Evolutionary conservation across 768 basidiomycete genomes (phyloP).

Genomic region (Leucocoprinus sp.): DNA sequence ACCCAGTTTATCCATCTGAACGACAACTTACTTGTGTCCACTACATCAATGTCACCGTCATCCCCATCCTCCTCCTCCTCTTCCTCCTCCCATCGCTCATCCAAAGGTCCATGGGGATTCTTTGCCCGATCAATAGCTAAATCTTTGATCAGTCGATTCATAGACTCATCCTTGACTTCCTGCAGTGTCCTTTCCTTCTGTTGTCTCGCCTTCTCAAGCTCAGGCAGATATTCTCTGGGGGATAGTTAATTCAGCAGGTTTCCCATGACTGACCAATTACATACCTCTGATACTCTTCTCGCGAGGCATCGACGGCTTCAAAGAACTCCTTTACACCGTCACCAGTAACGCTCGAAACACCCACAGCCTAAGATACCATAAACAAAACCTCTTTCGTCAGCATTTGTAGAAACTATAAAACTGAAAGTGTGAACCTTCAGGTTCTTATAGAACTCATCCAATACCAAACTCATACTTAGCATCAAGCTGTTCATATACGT

Average conservation of each 20-base stretch:
- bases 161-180: slow-evolving; percentile 64
- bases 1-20: neutral
- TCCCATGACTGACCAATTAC: slow-evolving; percentile 16
- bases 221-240: slow-evolving; percentile 83
- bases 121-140: slow-evolving; percentile 62
- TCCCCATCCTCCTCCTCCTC: slow-evolving; percentile 50
- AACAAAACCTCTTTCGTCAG: neutral
- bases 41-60: slow-evolving; percentile 45
- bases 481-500: slow-evolving; percentile 98
- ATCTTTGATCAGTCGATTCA: slow-evolving; percentile 73
- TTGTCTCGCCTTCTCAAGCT: slow-evolving; percentile 65
- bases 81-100: slow-evolving; percentile 57
- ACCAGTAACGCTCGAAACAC: slow-evolving; percentile 95
- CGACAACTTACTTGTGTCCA: slow-evolving; percentile 58
- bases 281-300: slow-evolving; percentile 84
- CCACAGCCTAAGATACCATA: slow-evolving; percentile 59
- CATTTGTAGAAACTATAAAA: neutral
- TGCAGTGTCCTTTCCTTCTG: slow-evolving; percentile 57
- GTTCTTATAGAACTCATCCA: slow-evolving; percentile 98
- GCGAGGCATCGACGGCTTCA: slow-evolving; percentile 79
- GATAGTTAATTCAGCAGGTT: slow-evolving; percentile 1
- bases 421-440: slow-evolving; percentile 54
- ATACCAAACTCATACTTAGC: slow-evolving; percentile 97
- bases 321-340: slow-evolving; percentile 89
- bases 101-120: slow-evolving; percentile 47